Conservation (phyloP, 345 rosid genomes). For the Lepidium didymum region DNA sequence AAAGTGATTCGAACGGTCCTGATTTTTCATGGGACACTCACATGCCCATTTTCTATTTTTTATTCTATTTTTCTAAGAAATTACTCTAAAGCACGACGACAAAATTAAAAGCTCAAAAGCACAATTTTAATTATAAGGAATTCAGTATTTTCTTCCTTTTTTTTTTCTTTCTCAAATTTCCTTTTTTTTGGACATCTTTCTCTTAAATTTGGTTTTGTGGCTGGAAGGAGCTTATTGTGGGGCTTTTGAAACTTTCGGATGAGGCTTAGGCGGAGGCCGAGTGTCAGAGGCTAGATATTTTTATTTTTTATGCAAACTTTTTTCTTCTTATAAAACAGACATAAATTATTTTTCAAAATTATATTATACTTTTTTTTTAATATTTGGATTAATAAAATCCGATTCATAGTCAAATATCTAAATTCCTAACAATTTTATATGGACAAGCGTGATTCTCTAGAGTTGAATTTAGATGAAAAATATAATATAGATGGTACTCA, state of each 20-base stretch:
- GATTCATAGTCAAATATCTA: too few relatives aligned
- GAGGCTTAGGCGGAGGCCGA: not conserved
- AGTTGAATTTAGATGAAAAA: too few relatives aligned
- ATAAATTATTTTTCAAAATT: not conserved
- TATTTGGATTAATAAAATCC: too few relatives aligned
- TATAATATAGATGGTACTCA: too few relatives aligned
- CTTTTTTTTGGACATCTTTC: too few relatives aligned
- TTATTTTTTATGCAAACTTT: not conserved
- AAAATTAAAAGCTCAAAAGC: not conserved
- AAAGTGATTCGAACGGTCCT: slow-evolving; percentile 40
- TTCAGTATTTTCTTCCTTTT: too few relatives aligned
- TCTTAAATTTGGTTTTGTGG: not conserved
- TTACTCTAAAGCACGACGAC: slow-evolving; percentile 8
- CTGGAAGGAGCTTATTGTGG: not conserved
- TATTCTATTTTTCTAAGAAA: not conserved
- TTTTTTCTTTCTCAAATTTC: too few relatives aligned
- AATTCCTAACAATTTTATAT: too few relatives aligned
- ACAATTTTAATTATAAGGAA: not conserved
- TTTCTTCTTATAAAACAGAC: not conserved
- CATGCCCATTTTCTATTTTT: slow-evolving; percentile 29
- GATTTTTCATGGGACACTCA: slow-evolving; percentile 35
- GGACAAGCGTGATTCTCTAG: too few relatives aligned
- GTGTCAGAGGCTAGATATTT: not conserved
- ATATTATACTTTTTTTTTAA: too few relatives aligned
- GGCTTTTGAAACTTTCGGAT: not conserved